A percentile compares a stretch with the other conserved stretches of the same genome.
phyloP scores from a whole-genome alignment of 441 rosid genomes.

The Melastoma candidum region DNA sequence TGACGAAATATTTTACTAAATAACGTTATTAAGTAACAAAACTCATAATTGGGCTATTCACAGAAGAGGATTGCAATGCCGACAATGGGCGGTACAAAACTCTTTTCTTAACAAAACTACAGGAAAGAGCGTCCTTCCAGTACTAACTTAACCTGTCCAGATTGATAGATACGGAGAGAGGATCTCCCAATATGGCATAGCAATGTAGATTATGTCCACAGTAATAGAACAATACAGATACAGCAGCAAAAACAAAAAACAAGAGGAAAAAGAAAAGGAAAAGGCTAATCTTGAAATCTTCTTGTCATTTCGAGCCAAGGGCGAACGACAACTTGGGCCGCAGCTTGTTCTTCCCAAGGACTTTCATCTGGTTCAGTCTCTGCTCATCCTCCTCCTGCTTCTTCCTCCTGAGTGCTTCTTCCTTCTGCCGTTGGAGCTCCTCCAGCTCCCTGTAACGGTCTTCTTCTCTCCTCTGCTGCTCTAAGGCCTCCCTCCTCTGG shows the following conservation, averaged over 20 bases:
- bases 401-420: slow-evolving; percentile 73
- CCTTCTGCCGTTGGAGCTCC: slow-evolving; percentile 70
- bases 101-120: too few species aligned
- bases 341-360: slow-evolving; percentile 88
- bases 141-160: too few species aligned
- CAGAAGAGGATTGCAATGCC: too few species aligned
- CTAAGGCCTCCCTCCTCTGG: slow-evolving; percentile 80
- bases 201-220: too few species aligned
- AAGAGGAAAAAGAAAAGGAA: background rate
- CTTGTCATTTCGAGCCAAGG: slow-evolving; percentile 59
- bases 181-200: too few species aligned
- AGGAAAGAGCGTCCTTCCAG: too few species aligned
- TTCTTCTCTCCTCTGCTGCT: slow-evolving; percentile 74
- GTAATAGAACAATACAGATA: too few species aligned
- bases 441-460: slow-evolving; percentile 76
- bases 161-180: too few species aligned
- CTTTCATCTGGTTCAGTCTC: slow-evolving; percentile 72
- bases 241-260: background rate
- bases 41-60: too few species aligned
- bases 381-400: slow-evolving; percentile 93
- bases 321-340: slow-evolving; percentile 89
- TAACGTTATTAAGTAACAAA: too few species aligned
- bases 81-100: too few species aligned
- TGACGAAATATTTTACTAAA: too few species aligned
- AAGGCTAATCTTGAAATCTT: background rate